Evolutionary conservation across 148 eudicot genomes (phyloP), one percentile per base, ranked within the genome.

Genomic region (Nepenthes mirabilis): DNA sequence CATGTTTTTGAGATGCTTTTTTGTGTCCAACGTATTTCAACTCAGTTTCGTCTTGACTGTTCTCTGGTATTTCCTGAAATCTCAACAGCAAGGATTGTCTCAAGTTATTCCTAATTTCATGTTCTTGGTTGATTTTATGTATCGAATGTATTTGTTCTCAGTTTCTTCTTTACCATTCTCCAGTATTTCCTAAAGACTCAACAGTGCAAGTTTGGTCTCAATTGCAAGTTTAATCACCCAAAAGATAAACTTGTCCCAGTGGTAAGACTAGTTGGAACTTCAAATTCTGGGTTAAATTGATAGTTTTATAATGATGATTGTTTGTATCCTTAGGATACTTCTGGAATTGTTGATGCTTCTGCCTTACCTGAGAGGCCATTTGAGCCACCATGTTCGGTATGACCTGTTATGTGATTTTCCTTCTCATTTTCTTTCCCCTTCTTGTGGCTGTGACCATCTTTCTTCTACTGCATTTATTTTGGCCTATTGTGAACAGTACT

Each of bases 221-320:
- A 73, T 61, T 93, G 99, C 85, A 93, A 78, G 77, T 93, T 88
- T 66, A 93, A 93, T 74, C 99, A 93, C 70, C 99, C 99, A 4
- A 81, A 77, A 70, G 88, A 85, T 60, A 66, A 68, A 60, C 55
- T 67, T 58, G 71, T 57, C 36, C 43, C 77, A 68, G 43, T 36
- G 66, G 84, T 82, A 68, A 36, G 79, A 56, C 35, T 68, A 58
- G 52, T 52, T 3, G 65, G 63, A 14, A 45, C 36, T 67, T 63
- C 52, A 49, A 32, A 47, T 68, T 53, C 32, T 47, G 10, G 52
- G 23, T 55, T 1, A 11, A 36, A 2, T 11, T 14, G 10, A 34
- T 51, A 36, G 11, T 8, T 34, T 14, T 37, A 11, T 56, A 35
- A 51, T 62, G 54, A 52, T 65, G 37, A 8, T 67, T 57, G 36